A percentile compares a stretch with the other conserved stretches of the same genome.
phyloP scores from a whole-genome alignment of 352 stramenopile species.

The Globisporangium iwayamae region DNA sequence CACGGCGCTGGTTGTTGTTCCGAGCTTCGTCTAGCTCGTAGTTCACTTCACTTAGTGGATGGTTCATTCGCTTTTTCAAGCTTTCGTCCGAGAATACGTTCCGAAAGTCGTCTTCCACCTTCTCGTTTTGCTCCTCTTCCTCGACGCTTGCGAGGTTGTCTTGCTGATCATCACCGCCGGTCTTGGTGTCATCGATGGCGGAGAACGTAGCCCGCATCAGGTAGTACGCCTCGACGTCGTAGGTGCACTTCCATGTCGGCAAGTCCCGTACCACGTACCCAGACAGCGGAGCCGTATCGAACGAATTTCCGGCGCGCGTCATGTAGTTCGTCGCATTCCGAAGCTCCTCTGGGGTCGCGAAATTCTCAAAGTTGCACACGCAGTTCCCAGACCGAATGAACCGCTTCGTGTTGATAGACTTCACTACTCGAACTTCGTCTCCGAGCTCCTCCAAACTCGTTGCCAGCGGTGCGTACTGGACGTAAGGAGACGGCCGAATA shows the following conservation, averaged over 20 bases:
- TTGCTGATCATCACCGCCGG: conserved; percentile 16
- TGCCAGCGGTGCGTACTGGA: conserved; percentile 80
- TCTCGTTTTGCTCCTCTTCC: conserved; percentile 53
- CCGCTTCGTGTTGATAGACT: conserved; percentile 71
- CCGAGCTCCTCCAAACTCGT: conserved; percentile 79
- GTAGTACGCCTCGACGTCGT: conserved; percentile 86
- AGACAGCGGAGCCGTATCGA: conserved; percentile 45
- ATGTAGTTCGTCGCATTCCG: conserved; percentile 39
- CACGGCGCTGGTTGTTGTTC: conserved; percentile 66
- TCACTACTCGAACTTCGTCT: conserved; percentile 63
- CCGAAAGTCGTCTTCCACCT: conserved; percentile 78
- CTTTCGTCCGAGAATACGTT: conserved; percentile 62
- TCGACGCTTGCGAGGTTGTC: conserved; percentile 31
- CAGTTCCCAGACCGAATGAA: conserved; percentile 80
- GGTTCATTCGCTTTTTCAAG: conserved; percentile 42
- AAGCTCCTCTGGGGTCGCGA: conserved; percentile 66
- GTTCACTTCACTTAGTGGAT: conserved; percentile 68
- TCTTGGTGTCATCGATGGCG: conserved; percentile 44
- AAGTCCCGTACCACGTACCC: conserved; percentile 84
- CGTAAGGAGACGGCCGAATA: conserved; percentile 76
- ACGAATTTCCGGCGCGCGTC: conserved; percentile 23
- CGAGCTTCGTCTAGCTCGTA: conserved; percentile 80
- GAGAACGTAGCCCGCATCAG: conserved; percentile 83
- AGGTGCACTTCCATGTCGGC: conserved; percentile 84
- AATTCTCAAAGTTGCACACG: conserved; percentile 78